These are phyloP conservation scores for Hyphodiscus hymeniophilus DNA, from an alignment of 495 filamentous ascomycete species.

Conservation along the genomic window DNA sequence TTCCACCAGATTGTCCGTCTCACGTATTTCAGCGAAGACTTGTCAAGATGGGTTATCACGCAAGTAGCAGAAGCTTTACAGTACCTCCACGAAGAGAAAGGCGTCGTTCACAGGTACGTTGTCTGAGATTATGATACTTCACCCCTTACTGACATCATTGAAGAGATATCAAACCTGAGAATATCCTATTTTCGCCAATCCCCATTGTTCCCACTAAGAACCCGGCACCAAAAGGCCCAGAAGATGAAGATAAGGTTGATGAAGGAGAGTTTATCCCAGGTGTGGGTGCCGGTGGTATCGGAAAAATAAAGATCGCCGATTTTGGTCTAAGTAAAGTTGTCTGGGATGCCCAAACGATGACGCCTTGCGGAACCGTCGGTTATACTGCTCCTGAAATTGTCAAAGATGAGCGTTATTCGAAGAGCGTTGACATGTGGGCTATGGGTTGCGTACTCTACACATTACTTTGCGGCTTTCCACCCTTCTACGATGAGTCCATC, in stretches of 20 bases:
- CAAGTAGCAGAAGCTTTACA: conserved; percentile 91
- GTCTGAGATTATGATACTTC: background rate
- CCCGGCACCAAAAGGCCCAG: conserved; percentile 68
- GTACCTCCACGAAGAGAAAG: conserved; percentile 89
- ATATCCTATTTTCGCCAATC: conserved; percentile 84
- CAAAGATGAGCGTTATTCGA: conserved; percentile 97
- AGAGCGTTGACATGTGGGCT: conserved; percentile 99
- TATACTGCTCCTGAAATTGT: conserved; percentile 99
- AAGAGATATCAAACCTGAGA: conserved; percentile 98
- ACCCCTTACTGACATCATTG: conserved; percentile 19
- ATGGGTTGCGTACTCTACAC: conserved; percentile 96
- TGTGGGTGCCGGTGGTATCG: conserved; percentile 85
- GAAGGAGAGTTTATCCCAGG: conserved; percentile 89
- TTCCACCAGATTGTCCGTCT: conserved; percentile 98
- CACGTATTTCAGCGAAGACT: conserved; percentile 95
- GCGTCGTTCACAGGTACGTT: conserved; percentile 93
- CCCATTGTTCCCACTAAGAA: conserved; percentile 72
- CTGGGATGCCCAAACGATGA: conserved; percentile 99
- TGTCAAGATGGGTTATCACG: conserved; percentile 86
- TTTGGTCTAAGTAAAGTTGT: conserved; percentile 97
- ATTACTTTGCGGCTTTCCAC: conserved; percentile 91
- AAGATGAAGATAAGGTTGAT: conserved; percentile 95
- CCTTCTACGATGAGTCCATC: conserved; percentile 98
- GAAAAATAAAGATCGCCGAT: conserved; percentile 92
- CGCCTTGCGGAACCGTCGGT: conserved; percentile 93